Conservation (phyloP, 768 basidiomycete species). For the Cystobasidium tubakii region DNA sequence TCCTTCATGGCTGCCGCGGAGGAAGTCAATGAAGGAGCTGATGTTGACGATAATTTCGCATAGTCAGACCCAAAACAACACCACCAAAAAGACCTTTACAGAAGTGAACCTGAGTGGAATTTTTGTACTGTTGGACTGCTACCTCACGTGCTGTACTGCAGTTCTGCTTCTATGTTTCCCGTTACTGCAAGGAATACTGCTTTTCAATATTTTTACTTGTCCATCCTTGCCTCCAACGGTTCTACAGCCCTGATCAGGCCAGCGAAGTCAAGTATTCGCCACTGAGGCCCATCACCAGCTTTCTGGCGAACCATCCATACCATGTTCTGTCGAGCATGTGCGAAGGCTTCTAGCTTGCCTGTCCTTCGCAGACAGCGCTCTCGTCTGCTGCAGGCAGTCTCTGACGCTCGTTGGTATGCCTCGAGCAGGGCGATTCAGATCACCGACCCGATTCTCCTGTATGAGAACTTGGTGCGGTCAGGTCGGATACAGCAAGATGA, state of each 20-base stretch:
- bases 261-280: neutral
- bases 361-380: neutral
- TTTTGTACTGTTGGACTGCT: neutral
- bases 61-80: slow-evolving; percentile 1
- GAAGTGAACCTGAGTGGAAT: neutral
- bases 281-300: neutral
- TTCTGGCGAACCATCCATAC: neutral
- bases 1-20: slow-evolving; percentile 42
- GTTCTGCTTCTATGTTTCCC: neutral
- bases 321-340: neutral
- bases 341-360: neutral
- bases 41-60: slow-evolving; percentile 40
- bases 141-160: neutral
- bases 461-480: slow-evolving; percentile 7
- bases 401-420: neutral
- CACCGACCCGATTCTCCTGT: slow-evolving; percentile 29
- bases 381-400: neutral
- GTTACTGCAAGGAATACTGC: neutral
- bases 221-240: too few relatives aligned
- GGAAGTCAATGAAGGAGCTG: slow-evolving; percentile 37
- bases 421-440: slow-evolving; percentile 24
- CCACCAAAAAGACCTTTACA: too few relatives aligned
- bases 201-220: neutral
- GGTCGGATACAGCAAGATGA: slow-evolving; percentile 33
- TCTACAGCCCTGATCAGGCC: neutral